Conservation (phyloP, 2,329 filamentous ascomycete genomes). For the Lithohypha guttulata region DNA sequence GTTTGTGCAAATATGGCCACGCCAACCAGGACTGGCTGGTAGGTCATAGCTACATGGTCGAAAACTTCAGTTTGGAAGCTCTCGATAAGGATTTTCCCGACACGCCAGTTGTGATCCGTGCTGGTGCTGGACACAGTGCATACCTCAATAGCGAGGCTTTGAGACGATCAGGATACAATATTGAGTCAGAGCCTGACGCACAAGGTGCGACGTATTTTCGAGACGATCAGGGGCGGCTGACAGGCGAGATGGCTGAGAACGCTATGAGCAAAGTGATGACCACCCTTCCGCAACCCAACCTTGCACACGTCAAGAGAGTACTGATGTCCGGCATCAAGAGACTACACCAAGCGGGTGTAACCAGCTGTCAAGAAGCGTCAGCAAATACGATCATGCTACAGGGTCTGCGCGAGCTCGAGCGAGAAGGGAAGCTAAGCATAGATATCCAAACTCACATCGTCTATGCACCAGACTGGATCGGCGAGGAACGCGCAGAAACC, state of each 20-base stretch:
- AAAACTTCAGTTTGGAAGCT: constrained; percentile 11
- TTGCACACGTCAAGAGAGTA: constrained; percentile 10
- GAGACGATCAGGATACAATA: constrained; percentile 10
- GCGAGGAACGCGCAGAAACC: constrained; percentile 8
- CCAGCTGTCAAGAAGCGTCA: constrained; percentile 12
- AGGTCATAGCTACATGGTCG: constrained; percentile 12
- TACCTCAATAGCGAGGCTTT: constrained; percentile 12
- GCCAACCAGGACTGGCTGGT: constrained; percentile 12
- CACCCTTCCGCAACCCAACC: constrained; percentile 9
- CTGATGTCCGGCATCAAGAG: constrained; percentile 23
- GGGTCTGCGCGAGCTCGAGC: constrained; percentile 11
- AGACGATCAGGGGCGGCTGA: constrained; percentile 12
- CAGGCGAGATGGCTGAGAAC: constrained; percentile 12
- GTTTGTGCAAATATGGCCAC: not conserved
- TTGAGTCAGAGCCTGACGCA: constrained; percentile 9
- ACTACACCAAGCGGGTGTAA: constrained; percentile 19
- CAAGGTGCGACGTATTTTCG: constrained; percentile 12
- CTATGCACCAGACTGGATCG: constrained; percentile 10
- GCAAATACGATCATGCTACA: constrained; percentile 13
- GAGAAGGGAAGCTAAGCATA: constrained; percentile 10
- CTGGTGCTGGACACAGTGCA: constrained; percentile 11
- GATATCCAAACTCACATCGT: constrained; percentile 14
- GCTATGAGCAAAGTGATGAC: constrained; percentile 9
- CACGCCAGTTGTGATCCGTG: constrained; percentile 12
- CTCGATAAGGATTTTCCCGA: constrained; percentile 12